Conservation (phyloP, 208 protist species). For the Paratrypanosoma confusum region DNA sequence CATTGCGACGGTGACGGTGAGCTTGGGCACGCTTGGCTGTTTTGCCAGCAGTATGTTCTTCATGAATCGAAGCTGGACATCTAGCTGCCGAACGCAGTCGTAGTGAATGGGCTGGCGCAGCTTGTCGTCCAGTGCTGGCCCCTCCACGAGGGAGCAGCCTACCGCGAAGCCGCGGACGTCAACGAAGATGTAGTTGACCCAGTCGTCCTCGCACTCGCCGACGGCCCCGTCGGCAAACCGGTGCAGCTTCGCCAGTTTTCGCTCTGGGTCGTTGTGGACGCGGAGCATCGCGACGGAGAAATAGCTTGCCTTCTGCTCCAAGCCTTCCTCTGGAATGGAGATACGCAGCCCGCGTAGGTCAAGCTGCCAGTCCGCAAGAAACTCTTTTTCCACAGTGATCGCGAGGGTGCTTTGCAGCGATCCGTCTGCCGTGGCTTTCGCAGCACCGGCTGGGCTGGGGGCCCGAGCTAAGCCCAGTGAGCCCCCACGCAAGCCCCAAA, state of each 20-base stretch:
- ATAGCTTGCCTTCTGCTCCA: constrained; percentile 4
- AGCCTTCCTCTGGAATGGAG: constrained; percentile 9
- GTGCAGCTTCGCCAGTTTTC: constrained; percentile 1
- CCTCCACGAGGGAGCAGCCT: constrained; percentile 7
- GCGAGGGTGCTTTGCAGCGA: constrained; percentile 8
- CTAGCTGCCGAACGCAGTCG: too few relatives aligned
- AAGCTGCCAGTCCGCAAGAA: constrained; percentile 18
- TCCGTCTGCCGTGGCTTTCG: neutral
- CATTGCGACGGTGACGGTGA: constrained; percentile 2
- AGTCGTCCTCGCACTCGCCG: constrained; percentile 18
- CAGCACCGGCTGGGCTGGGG: neutral
- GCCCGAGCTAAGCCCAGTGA: neutral
- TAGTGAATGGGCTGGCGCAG: too few relatives aligned
- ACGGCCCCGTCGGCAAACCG: constrained; percentile 5
- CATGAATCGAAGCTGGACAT: too few relatives aligned
- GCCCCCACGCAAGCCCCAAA: constrained; percentile 1
- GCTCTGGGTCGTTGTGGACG: constrained; percentile 1
- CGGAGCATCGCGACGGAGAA: too few relatives aligned
- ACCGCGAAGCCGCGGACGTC: constrained; percentile 6
- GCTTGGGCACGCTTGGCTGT: constrained; percentile 4
- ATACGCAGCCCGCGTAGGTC: constrained; percentile 9
- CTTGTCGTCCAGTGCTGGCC: too few relatives aligned
- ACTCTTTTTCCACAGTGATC: constrained; percentile 15
- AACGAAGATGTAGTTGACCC: constrained; percentile 18
- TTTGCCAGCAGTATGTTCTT: constrained; percentile 19